A percentile compares a stretch with the other conserved stretches of the same genome.
Conservation (phyloP, 495 filamentous ascomycete genomes). For the Aspergillus panamensis region DNA sequence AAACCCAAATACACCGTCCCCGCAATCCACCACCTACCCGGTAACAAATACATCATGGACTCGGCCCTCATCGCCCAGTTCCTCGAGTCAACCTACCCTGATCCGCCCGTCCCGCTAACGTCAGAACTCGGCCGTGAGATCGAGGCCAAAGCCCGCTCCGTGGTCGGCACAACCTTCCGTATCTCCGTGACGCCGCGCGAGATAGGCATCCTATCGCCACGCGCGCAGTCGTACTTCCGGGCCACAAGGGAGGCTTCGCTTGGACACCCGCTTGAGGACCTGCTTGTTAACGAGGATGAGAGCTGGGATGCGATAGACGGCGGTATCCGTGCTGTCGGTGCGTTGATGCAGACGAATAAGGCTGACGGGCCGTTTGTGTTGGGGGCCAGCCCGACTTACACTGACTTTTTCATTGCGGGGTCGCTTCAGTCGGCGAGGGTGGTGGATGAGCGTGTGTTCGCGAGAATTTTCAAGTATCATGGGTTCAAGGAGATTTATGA, state of each 20-base stretch:
- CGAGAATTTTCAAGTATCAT: conserved; percentile 26
- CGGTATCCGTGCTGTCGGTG: conserved; percentile 24
- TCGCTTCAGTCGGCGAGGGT: conserved; percentile 32
- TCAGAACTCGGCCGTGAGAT: conserved; percentile 36
- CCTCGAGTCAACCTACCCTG: conserved; percentile 38
- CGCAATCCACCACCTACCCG: conserved; percentile 40
- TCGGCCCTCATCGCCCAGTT: conserved; percentile 37
- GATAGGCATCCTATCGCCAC: conserved; percentile 37
- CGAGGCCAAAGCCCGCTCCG: conserved; percentile 28
- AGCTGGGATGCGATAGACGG: conserved; percentile 26
- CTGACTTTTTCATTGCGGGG: conserved; percentile 41
- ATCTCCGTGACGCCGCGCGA: conserved; percentile 34
- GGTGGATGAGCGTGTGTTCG: conserved; percentile 36
- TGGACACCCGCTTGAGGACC: conserved; percentile 33
- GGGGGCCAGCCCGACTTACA: conserved; percentile 29
- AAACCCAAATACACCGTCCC: conserved; percentile 40
- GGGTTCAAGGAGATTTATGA: conserved; percentile 37
- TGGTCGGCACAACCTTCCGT: conserved; percentile 24
- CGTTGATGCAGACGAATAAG: conserved; percentile 33
- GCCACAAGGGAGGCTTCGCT: conserved; percentile 35
- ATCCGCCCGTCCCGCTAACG: conserved; percentile 29
- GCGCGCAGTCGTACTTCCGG: conserved; percentile 38
- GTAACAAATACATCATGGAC: conserved; percentile 41
- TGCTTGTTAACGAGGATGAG: conserved; percentile 35
- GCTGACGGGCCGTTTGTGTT: conserved; percentile 38